A percentile compares a stretch with the other conserved stretches of the same genome.
phyloP scores from a whole-genome alignment of 257 asterid genomes.

The Jacaranda mimosifolia region DNA sequence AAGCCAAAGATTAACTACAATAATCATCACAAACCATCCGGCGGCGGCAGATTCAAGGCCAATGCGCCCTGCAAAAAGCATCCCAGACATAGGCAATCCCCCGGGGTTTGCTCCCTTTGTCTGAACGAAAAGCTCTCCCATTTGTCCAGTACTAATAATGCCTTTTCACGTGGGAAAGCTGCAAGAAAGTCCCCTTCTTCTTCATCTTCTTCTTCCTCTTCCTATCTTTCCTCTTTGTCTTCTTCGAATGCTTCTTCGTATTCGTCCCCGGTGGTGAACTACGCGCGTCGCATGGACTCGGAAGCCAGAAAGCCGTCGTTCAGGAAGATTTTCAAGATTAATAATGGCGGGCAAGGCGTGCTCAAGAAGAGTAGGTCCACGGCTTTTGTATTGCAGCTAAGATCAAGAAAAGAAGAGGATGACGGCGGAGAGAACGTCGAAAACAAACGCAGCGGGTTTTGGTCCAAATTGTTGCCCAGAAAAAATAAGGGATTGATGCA shows the following conservation, averaged over 20 bases:
- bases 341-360: constrained; percentile 31
- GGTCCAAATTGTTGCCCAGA: constrained; percentile 60
- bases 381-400: constrained; percentile 48
- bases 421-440: constrained; percentile 24
- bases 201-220: constrained; percentile 54
- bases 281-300: constrained; percentile 23
- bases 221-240: constrained; percentile 62
- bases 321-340: constrained; percentile 31
- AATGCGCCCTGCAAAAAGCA: constrained; percentile 66
- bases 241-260: constrained; percentile 62
- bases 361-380: constrained; percentile 69
- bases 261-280: constrained; percentile 56
- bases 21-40: constrained; percentile 23
- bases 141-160: background rate
- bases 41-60: constrained; percentile 39
- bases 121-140: constrained; percentile 62
- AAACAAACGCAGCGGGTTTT: constrained; percentile 57
- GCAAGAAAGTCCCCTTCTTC: background rate
- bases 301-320: too few species aligned
- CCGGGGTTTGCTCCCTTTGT: constrained; percentile 87
- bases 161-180: constrained; percentile 28
- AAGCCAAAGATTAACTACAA: constrained; percentile 39
- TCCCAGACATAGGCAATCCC: constrained; percentile 82
- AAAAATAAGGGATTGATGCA: constrained; percentile 52
- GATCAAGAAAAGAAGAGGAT: constrained; percentile 43